Conservation (phyloP, 768 basidiomycete species). For the Boletellus ananiceps region DNA sequence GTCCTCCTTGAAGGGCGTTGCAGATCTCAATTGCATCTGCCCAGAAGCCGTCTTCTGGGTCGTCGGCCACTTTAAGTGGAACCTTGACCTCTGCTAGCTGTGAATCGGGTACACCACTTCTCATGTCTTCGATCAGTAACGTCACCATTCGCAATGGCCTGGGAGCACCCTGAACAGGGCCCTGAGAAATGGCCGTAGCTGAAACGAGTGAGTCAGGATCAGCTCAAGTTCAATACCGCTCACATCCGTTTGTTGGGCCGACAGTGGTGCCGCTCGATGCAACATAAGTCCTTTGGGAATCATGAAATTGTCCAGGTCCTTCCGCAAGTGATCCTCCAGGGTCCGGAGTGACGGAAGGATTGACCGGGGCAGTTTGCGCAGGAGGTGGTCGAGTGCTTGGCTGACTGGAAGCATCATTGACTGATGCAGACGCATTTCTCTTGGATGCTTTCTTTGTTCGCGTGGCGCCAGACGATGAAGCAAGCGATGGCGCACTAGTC, state of each 20-base stretch:
- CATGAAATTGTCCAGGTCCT: background rate
- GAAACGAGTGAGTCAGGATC: constrained; percentile 7
- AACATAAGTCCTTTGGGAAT: background rate
- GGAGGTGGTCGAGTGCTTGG: constrained; percentile 7
- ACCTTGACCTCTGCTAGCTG: constrained; percentile 65
- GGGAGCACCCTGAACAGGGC: constrained; percentile 10
- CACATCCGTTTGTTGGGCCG: constrained; percentile 36
- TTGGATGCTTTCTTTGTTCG: constrained; percentile 14
- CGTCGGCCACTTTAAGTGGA: constrained; percentile 45
- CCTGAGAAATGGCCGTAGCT: constrained; percentile 12
- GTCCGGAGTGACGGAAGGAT: background rate
- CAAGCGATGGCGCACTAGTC: background rate
- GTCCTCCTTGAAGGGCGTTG: constrained; percentile 52
- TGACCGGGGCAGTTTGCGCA: constrained; percentile 1
- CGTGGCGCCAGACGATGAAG: background rate
- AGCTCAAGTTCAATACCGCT: constrained; percentile 3
- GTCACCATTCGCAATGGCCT: constrained; percentile 52
- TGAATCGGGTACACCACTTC: constrained; percentile 49
- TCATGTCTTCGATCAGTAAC: constrained; percentile 59
- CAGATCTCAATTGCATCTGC: constrained; percentile 63
- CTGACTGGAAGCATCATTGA: background rate
- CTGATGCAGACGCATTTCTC: background rate
- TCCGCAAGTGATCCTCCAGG: constrained; percentile 1
- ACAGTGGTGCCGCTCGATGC: constrained; percentile 4
- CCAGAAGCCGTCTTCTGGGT: constrained; percentile 60